Percentiles rank a stretch among this genome's conserved stretches.
phyloP scores from a whole-genome alignment of 2,329 filamentous ascomycete species.

The Fusarium succisae region DNA sequence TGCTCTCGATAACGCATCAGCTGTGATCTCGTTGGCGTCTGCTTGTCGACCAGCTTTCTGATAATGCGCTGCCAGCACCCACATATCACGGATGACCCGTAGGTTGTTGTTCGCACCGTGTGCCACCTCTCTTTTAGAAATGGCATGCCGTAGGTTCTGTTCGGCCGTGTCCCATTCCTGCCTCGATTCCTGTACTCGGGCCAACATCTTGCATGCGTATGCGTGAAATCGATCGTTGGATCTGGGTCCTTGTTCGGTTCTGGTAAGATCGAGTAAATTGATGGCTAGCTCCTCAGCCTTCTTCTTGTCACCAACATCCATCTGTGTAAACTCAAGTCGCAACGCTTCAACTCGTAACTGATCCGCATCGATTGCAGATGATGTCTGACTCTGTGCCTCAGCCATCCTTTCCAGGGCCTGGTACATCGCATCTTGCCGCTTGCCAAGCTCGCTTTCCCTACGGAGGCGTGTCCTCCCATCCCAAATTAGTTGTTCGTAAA shows the following conservation, averaged over 20 bases:
- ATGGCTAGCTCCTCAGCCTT: slow-evolving; percentile 46
- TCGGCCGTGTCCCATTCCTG: slow-evolving; percentile 47
- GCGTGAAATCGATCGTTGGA: slow-evolving; percentile 50
- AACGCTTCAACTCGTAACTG: slow-evolving; percentile 47
- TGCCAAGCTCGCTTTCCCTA: slow-evolving; percentile 45
- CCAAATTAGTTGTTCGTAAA: slow-evolving; percentile 53
- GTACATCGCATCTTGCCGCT: slow-evolving; percentile 43
- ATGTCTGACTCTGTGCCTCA: slow-evolving; percentile 9
- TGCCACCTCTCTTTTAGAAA: slow-evolving; percentile 48
- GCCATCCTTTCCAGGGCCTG: slow-evolving; percentile 44
- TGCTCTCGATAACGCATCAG: slow-evolving; percentile 48
- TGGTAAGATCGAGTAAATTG: slow-evolving; percentile 43
- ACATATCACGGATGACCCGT: slow-evolving; percentile 52
- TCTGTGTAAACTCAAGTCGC: slow-evolving; percentile 50
- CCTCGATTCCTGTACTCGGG: slow-evolving; percentile 46
- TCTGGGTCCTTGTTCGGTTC: slow-evolving; percentile 32
- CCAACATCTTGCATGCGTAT: slow-evolving; percentile 52
- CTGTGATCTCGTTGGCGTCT: slow-evolving; percentile 42
- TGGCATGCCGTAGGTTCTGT: slow-evolving; percentile 46
- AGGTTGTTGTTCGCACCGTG: slow-evolving; percentile 48
- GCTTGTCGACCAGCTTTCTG: slow-evolving; percentile 44
- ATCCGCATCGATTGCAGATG: slow-evolving; percentile 33
- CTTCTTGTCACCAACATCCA: slow-evolving; percentile 48
- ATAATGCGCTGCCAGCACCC: slow-evolving; percentile 50
- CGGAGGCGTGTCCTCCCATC: slow-evolving; percentile 49